Base-by-base conservation (phyloP, 306 rosid genomes). In the Vigna unguiculata region DNA sequence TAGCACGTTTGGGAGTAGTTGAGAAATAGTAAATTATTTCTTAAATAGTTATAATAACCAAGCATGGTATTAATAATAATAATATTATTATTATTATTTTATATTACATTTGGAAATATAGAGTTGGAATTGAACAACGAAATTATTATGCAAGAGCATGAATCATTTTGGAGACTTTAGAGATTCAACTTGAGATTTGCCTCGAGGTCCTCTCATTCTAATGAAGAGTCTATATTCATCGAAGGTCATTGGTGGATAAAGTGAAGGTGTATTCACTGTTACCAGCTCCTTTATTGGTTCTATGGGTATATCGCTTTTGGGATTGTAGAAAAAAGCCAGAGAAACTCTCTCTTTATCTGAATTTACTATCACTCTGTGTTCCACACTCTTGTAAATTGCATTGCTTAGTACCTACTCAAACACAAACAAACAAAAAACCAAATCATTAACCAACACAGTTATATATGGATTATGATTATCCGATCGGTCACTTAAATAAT, bases 161-260 rank as follows among this genome's bases (percentile, higher is more conserved):
- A 40, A 16, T 81, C 49, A 76, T 76, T 75, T 76, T 6, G 80
- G 87, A 30, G 95, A 90, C 49, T 83, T 94, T 10, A 90, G 64
- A 3, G 96, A 89, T 3, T 94, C 97, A 20, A 94, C 97, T 81
- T 94, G 98, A n/a, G 97, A 86, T 92, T 94, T 94, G 0, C 98
- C 98, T 3, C 73, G 58, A 21, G 98, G 98, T 43, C 98, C 98
- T 45, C 77, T 94, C 86, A 66, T 70, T 87, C 98, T 86, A 28
- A 94, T 94, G 91, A 74, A 94, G 61, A 90, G 91, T 36, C 98
- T 72, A 63, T 94, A 94, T 65, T 94, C 85, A 47, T 94, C 91
- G n/a, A 89, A 94, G 2, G 98, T 94, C 97, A 89, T 94, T 0
- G 98, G 46, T 0, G 80, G 63, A 21, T 92, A 94, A 1, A 89